Evolutionary conservation across 2,329 filamentous ascomycete genomes (phyloP).

Genomic region (Hirsutella minnesotensis): DNA sequence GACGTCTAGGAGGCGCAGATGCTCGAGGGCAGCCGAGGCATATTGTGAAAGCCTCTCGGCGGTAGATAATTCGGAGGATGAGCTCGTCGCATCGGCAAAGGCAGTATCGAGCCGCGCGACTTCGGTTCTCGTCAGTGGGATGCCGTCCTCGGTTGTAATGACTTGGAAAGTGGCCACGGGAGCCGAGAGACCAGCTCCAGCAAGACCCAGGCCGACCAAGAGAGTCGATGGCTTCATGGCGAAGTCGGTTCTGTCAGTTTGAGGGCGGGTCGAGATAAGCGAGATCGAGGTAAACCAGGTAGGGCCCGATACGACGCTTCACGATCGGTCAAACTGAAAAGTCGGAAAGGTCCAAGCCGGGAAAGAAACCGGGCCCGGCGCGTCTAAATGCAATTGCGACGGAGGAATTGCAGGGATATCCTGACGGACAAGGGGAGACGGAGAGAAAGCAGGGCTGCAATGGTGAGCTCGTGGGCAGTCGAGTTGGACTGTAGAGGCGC

Average conservation of each 20-base stretch:
- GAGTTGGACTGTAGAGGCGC: neutral
- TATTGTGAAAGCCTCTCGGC: neutral
- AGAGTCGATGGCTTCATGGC: constrained; percentile 2
- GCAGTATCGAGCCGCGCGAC: constrained; percentile 4
- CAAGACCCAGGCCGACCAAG: constrained; percentile 3
- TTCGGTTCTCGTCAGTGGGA: neutral
- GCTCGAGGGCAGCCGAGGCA: constrained; percentile 4
- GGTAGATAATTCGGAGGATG: neutral
- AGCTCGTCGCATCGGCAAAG: neutral
- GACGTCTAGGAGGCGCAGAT: constrained; percentile 2
- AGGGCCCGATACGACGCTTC: neutral
- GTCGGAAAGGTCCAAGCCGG: neutral
- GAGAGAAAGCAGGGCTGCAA: too few species aligned
- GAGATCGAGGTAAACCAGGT: neutral
- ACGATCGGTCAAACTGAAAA: too few species aligned
- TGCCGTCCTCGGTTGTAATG: constrained; percentile 2
- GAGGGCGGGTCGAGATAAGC: neutral
- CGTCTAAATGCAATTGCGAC: too few species aligned
- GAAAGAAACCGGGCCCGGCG: neutral
- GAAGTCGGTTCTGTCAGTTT: neutral
- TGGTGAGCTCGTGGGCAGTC: too few species aligned
- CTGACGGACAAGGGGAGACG: too few species aligned
- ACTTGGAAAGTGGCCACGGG: neutral
- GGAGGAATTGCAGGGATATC: too few species aligned
- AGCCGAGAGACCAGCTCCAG: constrained; percentile 4